Percentiles rank a stretch among this genome's conserved stretches.
These are phyloP conservation scores for Smallanthus sonchifolius DNA, from an alignment of 129 eudicot species.

Conservation along the genomic window DNA sequence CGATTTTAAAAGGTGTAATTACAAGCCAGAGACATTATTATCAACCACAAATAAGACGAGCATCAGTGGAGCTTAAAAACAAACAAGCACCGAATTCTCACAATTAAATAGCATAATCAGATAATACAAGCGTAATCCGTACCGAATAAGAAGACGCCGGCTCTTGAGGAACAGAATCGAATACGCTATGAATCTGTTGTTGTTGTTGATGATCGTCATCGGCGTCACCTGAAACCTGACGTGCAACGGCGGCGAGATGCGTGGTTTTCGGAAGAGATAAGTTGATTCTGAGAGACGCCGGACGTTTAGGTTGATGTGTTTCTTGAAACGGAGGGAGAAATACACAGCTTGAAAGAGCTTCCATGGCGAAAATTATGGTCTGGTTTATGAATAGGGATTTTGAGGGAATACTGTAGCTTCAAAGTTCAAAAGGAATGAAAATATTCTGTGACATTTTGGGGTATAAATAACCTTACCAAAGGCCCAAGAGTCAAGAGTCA, in stretches of 20 bases:
- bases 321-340: conserved; percentile 31
- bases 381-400: background rate
- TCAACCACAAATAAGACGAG: background rate
- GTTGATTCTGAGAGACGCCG: background rate
- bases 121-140: background rate
- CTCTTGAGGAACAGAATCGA: conserved; percentile 27
- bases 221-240: conserved; percentile 27
- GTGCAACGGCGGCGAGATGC: conserved; percentile 23
- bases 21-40: background rate
- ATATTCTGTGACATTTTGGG: background rate
- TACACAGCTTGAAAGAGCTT: conserved; percentile 42
- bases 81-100: background rate
- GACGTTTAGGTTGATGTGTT: background rate
- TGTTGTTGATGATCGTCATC: conserved; percentile 17
- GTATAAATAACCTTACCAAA: background rate
- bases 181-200: conserved; percentile 9
- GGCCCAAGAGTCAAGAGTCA: background rate
- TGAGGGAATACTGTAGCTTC: background rate
- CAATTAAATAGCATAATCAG: background rate
- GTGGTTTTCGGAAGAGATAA: conserved; percentile 7
- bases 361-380: conserved; percentile 22
- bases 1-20: background rate
- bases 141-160: background rate
- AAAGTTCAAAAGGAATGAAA: background rate
- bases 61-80: background rate